phyloP scores from a whole-genome alignment of 164 flowering plant genomes.

The Akebia trifoliata region DNA sequence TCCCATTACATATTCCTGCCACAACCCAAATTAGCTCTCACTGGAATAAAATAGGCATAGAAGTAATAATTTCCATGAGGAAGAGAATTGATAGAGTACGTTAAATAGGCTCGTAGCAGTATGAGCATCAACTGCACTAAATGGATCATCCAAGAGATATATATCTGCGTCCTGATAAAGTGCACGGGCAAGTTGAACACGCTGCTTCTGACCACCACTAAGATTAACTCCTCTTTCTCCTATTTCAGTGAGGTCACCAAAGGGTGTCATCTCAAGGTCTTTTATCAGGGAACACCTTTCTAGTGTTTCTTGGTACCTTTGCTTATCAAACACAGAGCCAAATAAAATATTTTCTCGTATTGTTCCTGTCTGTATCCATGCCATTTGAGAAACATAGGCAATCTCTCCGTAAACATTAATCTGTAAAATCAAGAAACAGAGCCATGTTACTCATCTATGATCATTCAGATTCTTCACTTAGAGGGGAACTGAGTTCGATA shows the following conservation, averaged over 20 bases:
- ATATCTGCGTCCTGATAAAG: constrained; percentile 79
- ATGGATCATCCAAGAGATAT: constrained; percentile 84
- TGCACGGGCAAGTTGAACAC: constrained; percentile 90
- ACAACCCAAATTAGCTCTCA: constrained; percentile 11
- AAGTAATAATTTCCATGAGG: neutral
- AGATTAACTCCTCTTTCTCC: constrained; percentile 91
- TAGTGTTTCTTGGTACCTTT: constrained; percentile 48
- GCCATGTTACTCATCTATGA: neutral
- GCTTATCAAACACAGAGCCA: constrained; percentile 51
- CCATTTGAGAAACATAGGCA: constrained; percentile 81
- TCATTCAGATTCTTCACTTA: neutral
- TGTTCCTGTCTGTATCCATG: constrained; percentile 87
- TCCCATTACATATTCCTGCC: constrained; percentile 72
- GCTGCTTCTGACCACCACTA: constrained; percentile 94
- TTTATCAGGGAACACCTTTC: constrained; percentile 60
- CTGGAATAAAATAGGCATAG: neutral
- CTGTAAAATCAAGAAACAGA: constrained; percentile 27
- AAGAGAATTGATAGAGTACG: constrained; percentile 28
- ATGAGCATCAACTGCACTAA: constrained; percentile 93
- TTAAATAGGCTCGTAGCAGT: constrained; percentile 71
- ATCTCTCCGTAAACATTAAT: constrained; percentile 56
- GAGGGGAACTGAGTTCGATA: neutral
- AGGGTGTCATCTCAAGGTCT: constrained; percentile 73
- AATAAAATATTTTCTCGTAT: constrained; percentile 77
- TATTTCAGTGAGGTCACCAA: constrained; percentile 73